Conservation (phyloP, 208 protist genomes). For the Crithidia fasciculata region DNA sequence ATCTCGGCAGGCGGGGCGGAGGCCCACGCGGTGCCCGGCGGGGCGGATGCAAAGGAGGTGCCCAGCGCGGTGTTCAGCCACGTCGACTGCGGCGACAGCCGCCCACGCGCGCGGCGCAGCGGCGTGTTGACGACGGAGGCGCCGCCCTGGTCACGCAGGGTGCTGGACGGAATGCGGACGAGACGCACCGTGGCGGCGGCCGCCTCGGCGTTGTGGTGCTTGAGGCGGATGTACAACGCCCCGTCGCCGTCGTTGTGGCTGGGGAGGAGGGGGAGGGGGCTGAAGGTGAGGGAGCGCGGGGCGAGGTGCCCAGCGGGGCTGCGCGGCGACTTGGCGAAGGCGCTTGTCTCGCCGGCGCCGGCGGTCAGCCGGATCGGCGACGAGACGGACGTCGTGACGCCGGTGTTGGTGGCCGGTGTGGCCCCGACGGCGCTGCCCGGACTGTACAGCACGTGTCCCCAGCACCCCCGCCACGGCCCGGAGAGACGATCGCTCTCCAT, state of each 20-base stretch:
- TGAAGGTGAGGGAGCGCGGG: slow-evolving; percentile 2
- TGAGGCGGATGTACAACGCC: slow-evolving; percentile 5
- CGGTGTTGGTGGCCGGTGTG: background rate
- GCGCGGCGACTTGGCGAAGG: background rate
- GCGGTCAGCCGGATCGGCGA: background rate
- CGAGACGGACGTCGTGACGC: slow-evolving; percentile 9
- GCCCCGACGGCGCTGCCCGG: background rate
- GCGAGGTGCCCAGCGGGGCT: background rate
- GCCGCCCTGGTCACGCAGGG: slow-evolving; percentile 4
- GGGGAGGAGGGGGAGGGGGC: background rate
- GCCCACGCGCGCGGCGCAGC: slow-evolving; percentile 8
- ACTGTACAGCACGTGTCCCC: slow-evolving; percentile 36
- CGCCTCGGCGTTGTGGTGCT: slow-evolving; percentile 7
- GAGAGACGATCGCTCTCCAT: slow-evolving; percentile 14
- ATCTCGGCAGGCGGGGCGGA: slow-evolving; percentile 1
- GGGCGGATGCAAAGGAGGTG: background rate
- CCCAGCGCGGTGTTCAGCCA: slow-evolving; percentile 9
- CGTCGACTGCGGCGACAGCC: slow-evolving; percentile 4
- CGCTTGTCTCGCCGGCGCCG: background rate
- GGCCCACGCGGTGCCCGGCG: slow-evolving; percentile 10
- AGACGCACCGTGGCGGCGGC: slow-evolving; percentile 12
- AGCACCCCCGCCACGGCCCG: slow-evolving; percentile 40
- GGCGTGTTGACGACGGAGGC: slow-evolving; percentile 7
- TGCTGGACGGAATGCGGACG: slow-evolving; percentile 3
- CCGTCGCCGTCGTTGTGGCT: background rate